phyloP scores from a whole-genome alignment of 345 rosid species.

The Populus pruinosa region DNA sequence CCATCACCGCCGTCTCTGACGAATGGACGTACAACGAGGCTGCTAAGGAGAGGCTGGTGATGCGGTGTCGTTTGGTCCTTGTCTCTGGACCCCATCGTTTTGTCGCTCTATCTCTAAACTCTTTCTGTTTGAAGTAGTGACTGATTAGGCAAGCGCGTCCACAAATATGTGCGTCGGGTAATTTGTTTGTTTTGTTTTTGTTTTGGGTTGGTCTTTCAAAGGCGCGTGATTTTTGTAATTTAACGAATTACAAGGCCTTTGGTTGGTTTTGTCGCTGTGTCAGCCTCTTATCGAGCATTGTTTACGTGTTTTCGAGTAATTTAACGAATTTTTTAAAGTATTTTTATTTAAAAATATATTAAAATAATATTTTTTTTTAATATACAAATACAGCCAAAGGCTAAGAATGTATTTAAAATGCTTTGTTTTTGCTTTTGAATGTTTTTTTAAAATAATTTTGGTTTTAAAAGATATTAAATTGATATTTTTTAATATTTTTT shows the following conservation, averaged over 20 bases:
- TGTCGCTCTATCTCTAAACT: not conserved
- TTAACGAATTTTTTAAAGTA: too few species aligned
- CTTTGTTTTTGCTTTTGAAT: too few species aligned
- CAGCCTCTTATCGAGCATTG: not conserved
- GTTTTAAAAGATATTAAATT: too few species aligned
- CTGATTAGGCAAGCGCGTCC: not conserved
- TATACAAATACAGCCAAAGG: too few species aligned
- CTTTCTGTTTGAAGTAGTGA: not conserved
- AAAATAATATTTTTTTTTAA: too few species aligned
- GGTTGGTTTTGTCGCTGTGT: not conserved
- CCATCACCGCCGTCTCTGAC: conserved; percentile 46
- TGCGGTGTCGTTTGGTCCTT: conserved; percentile 54
- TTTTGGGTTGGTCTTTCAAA: not conserved
- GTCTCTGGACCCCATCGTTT: conserved; percentile 68
- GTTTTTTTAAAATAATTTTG: too few species aligned
- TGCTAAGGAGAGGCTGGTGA: conserved; percentile 75
- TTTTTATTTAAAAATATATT: too few species aligned
- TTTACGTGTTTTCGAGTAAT: too few species aligned
- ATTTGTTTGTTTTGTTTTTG: not conserved
- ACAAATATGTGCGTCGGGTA: not conserved
- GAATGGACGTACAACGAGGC: conserved; percentile 77
- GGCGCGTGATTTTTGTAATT: not conserved
- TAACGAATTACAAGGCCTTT: too few species aligned
- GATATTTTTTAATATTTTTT: too few species aligned
- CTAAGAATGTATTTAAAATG: too few species aligned